Base-by-base conservation (phyloP, 1,284 basidiomycete genomes). In the Sporisorium sorghi region DNA sequence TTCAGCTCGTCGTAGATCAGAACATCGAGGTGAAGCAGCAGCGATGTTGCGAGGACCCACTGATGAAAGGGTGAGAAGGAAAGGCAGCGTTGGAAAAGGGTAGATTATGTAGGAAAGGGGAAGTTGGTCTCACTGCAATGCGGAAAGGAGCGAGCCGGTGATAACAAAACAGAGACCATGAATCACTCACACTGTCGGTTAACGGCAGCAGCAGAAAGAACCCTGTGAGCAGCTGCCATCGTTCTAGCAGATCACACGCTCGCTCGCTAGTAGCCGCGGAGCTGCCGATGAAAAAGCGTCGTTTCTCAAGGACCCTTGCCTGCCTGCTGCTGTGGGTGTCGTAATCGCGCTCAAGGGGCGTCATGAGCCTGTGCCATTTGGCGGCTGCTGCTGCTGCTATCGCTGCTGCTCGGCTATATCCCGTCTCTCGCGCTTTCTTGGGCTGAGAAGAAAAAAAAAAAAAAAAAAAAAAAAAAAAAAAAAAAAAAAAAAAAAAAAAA, bases 61-160 rank as follows among this genome's bases (percentile, higher is more conserved):
- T 17, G 3, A 17, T 17, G 15, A n/a, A n/a, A 37, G 12, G 43
- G 14, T 17, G 21, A 21, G 30, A 23, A 9, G 12, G 19, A 30
- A 3, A 26, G 23, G 35, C 0, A 6, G 32, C n/a, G 17, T n/a
- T 23, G 12, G 19, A 48, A 14, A 35, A 21, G 21, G 33, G 33
- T n/a, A 4, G n/a, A 0, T 24, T 33, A 26, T 23, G 33, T 19
- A 17, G 35, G 15, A 24, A 26, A n/a, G 15, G 19, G 46, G n/a
- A 11, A 8, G 4, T 15, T 39, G 35, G 23, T 26, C 9, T 24
- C 35, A 8, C 3, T 26, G 24, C 17, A 40, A 19, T 30, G 28
- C 33, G 49, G 49, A 50, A 50, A 39, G 49, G 35, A 50, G 49
- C 24, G 35, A 17, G 32, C 49, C 49, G 49, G 33, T 12, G 49